Evolutionary conservation across 768 basidiomycete genomes (phyloP), one percentile per base, ranked within the genome.

Genomic region (Mycena floridula): DNA sequence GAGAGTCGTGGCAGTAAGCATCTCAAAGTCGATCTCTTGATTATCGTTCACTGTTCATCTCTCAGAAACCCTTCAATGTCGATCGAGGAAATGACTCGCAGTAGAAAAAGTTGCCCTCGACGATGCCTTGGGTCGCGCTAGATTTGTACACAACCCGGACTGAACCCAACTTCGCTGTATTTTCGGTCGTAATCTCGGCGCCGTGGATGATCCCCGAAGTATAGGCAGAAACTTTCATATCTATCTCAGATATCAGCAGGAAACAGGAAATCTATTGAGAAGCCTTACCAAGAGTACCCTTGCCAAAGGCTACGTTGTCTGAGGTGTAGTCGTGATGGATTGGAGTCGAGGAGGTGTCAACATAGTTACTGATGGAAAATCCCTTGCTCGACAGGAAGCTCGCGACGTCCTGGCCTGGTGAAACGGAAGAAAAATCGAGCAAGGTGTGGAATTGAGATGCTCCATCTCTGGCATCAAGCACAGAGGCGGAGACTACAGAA

Each of bases 61-160:
- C 4, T 8, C 35, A 21, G 21, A 37, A 41, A 45, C 20, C 20
- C 22, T 25, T 23, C n/a, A 9, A 15, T 25, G 23, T 4, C 38
- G 11, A 43, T n/a, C 0, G 28, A 24, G 38, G 46, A 22, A 21
- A 21, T 15, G 24, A 45, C 61, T 44, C 46, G 63, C 65, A 45
- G 44, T 65, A 68, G 49, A 63, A 62, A 41, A 68, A 66, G 47
- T 63, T 64, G 26, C 66, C 66, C 32, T 66, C 65, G 15, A 61
- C 58, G 23, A 66, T 57, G 15, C 65, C 66, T 25, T 54, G 61
- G 5, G 55, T 54, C 9, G 50, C 49, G 47, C 64, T 66, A 26
- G 65, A 66, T 45, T 65, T 65, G 28, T 57, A 48, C 23, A 63
- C 57, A 20, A 63, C 65, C 20, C 66, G 49, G 13, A 67, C 63